Conservation (phyloP, 768 basidiomycete species). For the Mycena albidolilacea region DNA sequence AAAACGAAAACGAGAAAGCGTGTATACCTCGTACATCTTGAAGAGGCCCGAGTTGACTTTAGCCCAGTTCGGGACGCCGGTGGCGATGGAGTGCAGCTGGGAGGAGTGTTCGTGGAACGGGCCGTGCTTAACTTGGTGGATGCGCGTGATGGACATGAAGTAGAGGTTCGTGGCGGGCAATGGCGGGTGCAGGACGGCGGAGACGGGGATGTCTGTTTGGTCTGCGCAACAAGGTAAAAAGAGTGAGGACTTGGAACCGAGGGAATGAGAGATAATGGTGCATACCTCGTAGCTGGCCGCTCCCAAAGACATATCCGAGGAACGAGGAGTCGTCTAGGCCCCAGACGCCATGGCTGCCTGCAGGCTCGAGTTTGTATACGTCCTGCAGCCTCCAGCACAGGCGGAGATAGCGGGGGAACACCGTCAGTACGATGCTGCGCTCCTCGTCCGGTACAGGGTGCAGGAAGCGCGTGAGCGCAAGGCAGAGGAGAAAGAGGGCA, state of each 20-base stretch:
- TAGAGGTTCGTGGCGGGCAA: slow-evolving; percentile 83
- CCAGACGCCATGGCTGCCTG: slow-evolving; percentile 99
- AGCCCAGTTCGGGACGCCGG: slow-evolving; percentile 89
- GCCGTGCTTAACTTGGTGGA: slow-evolving; percentile 85
- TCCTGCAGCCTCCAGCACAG: slow-evolving; percentile 92
- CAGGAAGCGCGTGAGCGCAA: slow-evolving; percentile 79
- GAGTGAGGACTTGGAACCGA: slow-evolving; percentile 16
- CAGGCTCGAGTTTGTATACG: slow-evolving; percentile 92
- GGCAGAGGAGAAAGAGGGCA: slow-evolving; percentile 79
- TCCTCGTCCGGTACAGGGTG: slow-evolving; percentile 73
- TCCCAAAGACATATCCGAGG: slow-evolving; percentile 92
- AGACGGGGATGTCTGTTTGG: slow-evolving; percentile 75
- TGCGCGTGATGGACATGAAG: slow-evolving; percentile 82
- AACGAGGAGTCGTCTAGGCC: slow-evolving; percentile 94
- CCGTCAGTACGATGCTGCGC: slow-evolving; percentile 67
- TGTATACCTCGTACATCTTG: slow-evolving; percentile 90
- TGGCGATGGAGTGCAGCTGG: slow-evolving; percentile 88
- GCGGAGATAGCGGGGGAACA: slow-evolving; percentile 84
- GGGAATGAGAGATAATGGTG: slow-evolving; percentile 44
- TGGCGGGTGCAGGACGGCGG: slow-evolving; percentile 71
- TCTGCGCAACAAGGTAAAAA: slow-evolving; percentile 55
- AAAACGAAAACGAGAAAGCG: slow-evolving; percentile 41
- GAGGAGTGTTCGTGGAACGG: slow-evolving; percentile 96
- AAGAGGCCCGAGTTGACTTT: slow-evolving; percentile 93
- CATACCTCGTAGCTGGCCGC: slow-evolving; percentile 89